These are phyloP conservation scores for Silene coronaria DNA, from an alignment of 179 eudicot genomes.

Conservation along the genomic window DNA sequence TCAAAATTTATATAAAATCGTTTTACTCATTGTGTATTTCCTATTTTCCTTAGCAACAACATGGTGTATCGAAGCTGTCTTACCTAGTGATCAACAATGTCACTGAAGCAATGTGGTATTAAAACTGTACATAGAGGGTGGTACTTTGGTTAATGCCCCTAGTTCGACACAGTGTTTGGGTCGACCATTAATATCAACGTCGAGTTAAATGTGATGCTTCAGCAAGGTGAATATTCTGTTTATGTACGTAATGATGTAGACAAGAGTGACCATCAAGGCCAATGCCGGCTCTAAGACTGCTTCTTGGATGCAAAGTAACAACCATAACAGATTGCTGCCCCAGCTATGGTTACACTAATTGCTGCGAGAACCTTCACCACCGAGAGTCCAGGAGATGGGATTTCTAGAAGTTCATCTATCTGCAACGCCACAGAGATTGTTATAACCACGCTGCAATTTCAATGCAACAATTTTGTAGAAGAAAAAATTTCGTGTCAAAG, in stretches of 20 bases:
- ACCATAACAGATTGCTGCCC: conserved; percentile 70
- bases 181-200: neutral
- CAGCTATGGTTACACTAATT: conserved; percentile 68
- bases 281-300: conserved; percentile 22
- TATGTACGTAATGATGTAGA: neutral
- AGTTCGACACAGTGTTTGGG: no score
- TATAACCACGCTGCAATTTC: neutral
- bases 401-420: conserved; percentile 47
- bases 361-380: conserved; percentile 45
- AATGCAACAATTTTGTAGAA: neutral
- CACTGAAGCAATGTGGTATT: no score
- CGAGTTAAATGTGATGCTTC: neutral
- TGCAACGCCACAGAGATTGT: conserved; percentile 22
- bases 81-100: no score
- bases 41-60: no score
- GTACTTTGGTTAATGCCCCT: no score
- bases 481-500: neutral
- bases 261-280: neutral
- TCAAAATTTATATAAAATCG: no score
- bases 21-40: no score
- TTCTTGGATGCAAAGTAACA: conserved; percentile 44
- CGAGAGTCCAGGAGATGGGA: conserved; percentile 37
- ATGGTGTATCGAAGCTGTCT: no score
- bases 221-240: no score
- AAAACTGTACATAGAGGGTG: no score